A percentile compares a stretch with the other conserved stretches of the same genome.
Evolutionary conservation across 163 green algal genomes (phyloP).

Genomic region (Scenedesmus sp.): DNA sequence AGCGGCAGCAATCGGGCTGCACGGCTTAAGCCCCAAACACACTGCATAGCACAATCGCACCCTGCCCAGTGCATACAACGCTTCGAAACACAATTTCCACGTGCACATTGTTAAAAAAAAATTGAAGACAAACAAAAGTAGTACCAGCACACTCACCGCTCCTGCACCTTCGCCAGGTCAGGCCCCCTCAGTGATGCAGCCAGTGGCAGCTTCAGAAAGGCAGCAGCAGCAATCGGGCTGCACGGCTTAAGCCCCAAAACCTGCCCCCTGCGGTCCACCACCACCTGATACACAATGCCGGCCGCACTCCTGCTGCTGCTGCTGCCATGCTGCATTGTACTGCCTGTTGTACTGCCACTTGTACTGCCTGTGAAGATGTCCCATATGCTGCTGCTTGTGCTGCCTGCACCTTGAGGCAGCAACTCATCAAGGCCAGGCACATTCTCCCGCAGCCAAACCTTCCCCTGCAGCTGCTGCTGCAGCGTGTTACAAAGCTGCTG

Average conservation of each 20-base stretch:
- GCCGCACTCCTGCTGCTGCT: slow-evolving; percentile 27
- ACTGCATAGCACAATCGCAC: too few species aligned
- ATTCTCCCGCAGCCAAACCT: slow-evolving; percentile 7
- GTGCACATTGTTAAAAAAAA: not conserved
- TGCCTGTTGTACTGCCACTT: not conserved
- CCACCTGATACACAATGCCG: slow-evolving; percentile 34
- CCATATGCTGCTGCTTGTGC: slow-evolving; percentile 6
- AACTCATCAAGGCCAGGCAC: not conserved
- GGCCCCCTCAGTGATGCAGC: slow-evolving; percentile 20
- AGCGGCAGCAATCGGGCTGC: slow-evolving; percentile 22
- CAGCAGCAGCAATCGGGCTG: slow-evolving; percentile 22
- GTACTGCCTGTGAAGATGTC: not conserved
- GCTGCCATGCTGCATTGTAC: not conserved
- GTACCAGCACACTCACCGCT: slow-evolving; percentile 8
- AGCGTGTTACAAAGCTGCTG: slow-evolving; percentile 6
- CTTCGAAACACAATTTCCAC: too few species aligned
- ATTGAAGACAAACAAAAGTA: not conserved
- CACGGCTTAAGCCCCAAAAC: slow-evolving; percentile 39
- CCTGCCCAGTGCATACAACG: too few species aligned
- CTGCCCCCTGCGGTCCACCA: slow-evolving; percentile 20
- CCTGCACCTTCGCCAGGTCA: slow-evolving; percentile 24
- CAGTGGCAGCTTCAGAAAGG: slow-evolving; percentile 31
- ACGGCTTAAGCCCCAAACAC: slow-evolving; percentile 20
- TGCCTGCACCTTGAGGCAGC: not conserved
- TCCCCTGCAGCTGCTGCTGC: not conserved